Evolutionary conservation across 1,284 basidiomycete species (phyloP), one percentile per base, ranked within the genome.

Genomic region (Ustilago hordei): DNA sequence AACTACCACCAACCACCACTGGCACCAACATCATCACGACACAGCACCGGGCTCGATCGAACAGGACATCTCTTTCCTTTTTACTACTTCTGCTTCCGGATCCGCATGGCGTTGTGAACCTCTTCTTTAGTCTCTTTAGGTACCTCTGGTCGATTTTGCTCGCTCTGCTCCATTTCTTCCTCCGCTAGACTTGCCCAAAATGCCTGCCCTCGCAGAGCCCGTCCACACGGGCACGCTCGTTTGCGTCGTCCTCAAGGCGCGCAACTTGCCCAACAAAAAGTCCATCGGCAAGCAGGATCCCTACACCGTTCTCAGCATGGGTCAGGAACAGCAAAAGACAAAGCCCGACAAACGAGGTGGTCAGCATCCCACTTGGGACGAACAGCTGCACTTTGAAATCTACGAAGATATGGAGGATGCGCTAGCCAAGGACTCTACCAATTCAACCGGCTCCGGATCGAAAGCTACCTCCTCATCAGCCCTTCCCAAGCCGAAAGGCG

Each of bases 281-380:
- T 73, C 80, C n/a, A 83, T 83, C 41, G 84, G 96, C 78, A 99
- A 99, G 87, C 97, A 99, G 87, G 95, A 98, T 85, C 97, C 97
- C 0, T 99, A 95, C 87, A 96, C 95, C 82, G 89, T 92, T 31
- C 89, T 98, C 45, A 88, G 89, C 7, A 89, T 95, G 67, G 92
- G 93, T 81, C 55, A 60, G 17, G 73, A 81, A 32, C 58, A 58
- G 95, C 96, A 35, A 93, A 93, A 86, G 91, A 85, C 84, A 15
- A 75, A 75, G 38, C 72, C 95, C 8, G 93, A 98, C 87, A 95
- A 94, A 86, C 92, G 95, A 43, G 96, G 97, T 60, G 97, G 97
- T 4, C 96, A 99, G 86, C 95, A 97, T 86, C 97, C 96, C 8
- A 93, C 94, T 86, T 99, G 97, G 96, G 97, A 99, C 86, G 95